Base-by-base conservation (phyloP, 257 asterid genomes). In the Solanum rostratum region DNA sequence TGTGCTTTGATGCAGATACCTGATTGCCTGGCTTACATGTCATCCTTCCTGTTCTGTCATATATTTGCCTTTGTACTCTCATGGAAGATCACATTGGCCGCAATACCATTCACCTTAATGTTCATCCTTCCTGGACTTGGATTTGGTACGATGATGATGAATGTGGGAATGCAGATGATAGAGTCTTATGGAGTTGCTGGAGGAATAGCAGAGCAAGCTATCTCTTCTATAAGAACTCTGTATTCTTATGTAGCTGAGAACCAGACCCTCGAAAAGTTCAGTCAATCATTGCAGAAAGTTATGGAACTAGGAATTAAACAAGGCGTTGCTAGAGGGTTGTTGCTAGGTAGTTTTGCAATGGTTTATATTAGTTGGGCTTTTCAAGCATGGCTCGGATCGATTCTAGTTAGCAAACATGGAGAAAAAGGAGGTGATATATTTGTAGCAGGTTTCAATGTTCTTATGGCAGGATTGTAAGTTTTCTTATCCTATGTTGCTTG, bases 401-500 rank as follows among this genome's bases (percentile, higher is more conserved):
- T 92, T 83, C 90, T 94, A 49, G 97, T 93, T 24, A 91, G 93
- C 91, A 93, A 90, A 85, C 87, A 81, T 10, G 86, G 88, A 15
- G 98, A 94, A 86, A 94, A 89, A 84, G 98, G 98, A 3, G 98
- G 98, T 9, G 96, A 92, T 70, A 57, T 94, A 57, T 94, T 94
- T 59, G 97, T 94, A 12, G 95, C 97, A 83, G 98, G 98, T 81
- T 94, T 94, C 94, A 93, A 94, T 24, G 93, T 94, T 49, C 95
- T 93, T 84, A 93, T 94, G 98, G 96, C 92, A 86, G 98, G 98
- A 91, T 43, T 94, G 97, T 93, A 81, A 92, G 95, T 92, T 68
- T 12, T 6, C 49, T 49, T 20, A 39, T 43, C 71, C 20, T 71
- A 71, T 43, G 37, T n/a, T 43, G 80, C 55, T 69, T 29, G 18